phyloP scores from a whole-genome alignment of 805 yeast genomes.

The Wickerhamomyces bovis region DNA sequence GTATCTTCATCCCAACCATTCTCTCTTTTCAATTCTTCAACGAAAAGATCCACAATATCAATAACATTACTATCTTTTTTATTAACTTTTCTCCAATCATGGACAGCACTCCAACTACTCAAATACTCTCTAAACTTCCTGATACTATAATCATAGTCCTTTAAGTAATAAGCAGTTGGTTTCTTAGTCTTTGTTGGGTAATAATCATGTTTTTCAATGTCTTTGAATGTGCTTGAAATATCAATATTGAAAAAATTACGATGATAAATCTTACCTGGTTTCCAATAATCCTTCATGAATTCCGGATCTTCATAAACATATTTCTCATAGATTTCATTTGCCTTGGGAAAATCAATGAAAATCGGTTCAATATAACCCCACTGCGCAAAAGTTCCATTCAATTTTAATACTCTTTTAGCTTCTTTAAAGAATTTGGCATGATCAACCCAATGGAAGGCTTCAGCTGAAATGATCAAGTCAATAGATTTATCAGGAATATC shows the following conservation, averaged over 20 bases:
- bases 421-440: constrained; percentile 44
- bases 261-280: constrained; percentile 55
- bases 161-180: constrained; percentile 27
- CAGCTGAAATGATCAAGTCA: constrained; percentile 62
- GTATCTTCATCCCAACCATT: constrained; percentile 43
- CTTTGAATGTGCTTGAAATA: constrained; percentile 39
- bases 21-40: constrained; percentile 35
- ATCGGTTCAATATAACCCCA: constrained; percentile 73
- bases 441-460: constrained; percentile 74
- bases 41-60: constrained; percentile 44
- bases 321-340: constrained; percentile 49
- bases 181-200: constrained; percentile 21
- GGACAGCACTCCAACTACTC: constrained; percentile 1
- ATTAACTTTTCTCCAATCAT: neutral
- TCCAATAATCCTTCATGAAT: constrained; percentile 63
- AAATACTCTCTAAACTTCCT: constrained; percentile 27
- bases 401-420: constrained; percentile 41
- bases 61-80: neutral
- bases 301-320: constrained; percentile 41
- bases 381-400: constrained; percentile 59
- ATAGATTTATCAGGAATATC: constrained; percentile 27
- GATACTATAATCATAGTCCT: constrained; percentile 40
- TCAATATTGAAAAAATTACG: constrained; percentile 37
- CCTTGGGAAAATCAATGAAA: constrained; percentile 45
- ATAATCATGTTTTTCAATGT: constrained; percentile 32